Conservation (phyloP, 2,329 filamentous ascomycete genomes). For the Lojkania enalia region DNA sequence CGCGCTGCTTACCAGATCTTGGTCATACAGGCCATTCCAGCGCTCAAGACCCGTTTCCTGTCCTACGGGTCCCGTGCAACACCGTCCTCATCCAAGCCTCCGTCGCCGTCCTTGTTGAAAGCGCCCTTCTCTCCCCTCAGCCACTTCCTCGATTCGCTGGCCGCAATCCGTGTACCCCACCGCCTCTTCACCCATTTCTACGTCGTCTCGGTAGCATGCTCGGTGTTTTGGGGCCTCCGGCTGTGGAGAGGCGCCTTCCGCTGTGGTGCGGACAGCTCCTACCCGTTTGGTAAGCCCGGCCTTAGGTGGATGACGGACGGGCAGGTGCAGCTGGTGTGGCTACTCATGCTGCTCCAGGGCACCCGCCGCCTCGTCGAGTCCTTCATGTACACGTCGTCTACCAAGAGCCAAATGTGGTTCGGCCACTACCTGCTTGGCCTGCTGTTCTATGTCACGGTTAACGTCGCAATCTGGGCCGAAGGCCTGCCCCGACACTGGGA, state of each 20-base stretch:
- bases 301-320: constrained; percentile 29
- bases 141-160: constrained; percentile 54
- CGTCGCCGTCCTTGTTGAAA: neutral
- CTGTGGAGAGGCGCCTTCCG: constrained; percentile 46
- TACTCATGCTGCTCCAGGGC: constrained; percentile 76
- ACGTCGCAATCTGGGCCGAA: constrained; percentile 82
- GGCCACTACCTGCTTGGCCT: constrained; percentile 81
- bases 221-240: constrained; percentile 74
- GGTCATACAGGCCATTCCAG: constrained; percentile 54
- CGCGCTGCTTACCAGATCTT: constrained; percentile 51
- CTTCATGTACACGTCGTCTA: constrained; percentile 66
- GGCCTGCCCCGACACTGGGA: constrained; percentile 46
- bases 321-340: constrained; percentile 69
- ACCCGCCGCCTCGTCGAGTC: constrained; percentile 77
- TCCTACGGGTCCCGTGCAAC: constrained; percentile 61
- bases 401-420: constrained; percentile 79
- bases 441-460: constrained; percentile 73
- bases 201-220: constrained; percentile 67
- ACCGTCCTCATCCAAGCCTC: constrained; percentile 4
- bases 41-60: constrained; percentile 60
- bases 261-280: neutral
- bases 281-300: constrained; percentile 25
- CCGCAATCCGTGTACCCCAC: constrained; percentile 72
- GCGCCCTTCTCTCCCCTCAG: constrained; percentile 12
- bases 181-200: constrained; percentile 92